phyloP scores from a whole-genome alignment of 2,329 filamentous ascomycete species.

The Sarocladium oryzae region DNA sequence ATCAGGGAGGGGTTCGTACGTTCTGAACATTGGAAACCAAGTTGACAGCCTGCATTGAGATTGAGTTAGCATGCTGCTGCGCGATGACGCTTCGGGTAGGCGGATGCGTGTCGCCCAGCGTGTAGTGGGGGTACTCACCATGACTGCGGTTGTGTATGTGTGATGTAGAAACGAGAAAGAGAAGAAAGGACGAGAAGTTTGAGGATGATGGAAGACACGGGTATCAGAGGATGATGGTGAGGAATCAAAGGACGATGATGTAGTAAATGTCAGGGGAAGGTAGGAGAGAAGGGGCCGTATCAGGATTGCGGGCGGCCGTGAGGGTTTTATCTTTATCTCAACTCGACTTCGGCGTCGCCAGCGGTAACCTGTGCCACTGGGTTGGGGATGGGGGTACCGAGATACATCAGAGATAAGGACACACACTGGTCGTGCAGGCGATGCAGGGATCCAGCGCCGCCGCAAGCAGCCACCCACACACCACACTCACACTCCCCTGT shows the following conservation, averaged over 20 bases:
- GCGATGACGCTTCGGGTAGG: constrained; percentile 8
- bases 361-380: background rate
- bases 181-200: background rate
- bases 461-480: constrained; percentile 4
- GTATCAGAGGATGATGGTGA: background rate
- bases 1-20: constrained; percentile 6
- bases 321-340: constrained; percentile 10
- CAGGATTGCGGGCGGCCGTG: constrained; percentile 6
- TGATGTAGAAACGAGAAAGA: background rate
- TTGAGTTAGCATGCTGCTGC: background rate
- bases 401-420: constrained; percentile 9
- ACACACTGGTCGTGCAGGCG: background rate
- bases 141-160: constrained; percentile 12
- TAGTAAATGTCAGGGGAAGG: constrained; percentile 1
- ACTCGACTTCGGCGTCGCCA: constrained; percentile 8
- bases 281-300: background rate
- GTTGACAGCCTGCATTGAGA: constrained; percentile 6
- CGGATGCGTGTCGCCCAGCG: background rate
- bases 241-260: background rate
- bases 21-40: constrained; percentile 8
- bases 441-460: constrained; percentile 6
- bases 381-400: constrained; percentile 7
- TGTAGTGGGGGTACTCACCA: constrained; percentile 11
- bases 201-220: no score
- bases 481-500: background rate